Conservation (phyloP, 352 stramenopile genomes). For the Thraustochytrium striatum region DNA sequence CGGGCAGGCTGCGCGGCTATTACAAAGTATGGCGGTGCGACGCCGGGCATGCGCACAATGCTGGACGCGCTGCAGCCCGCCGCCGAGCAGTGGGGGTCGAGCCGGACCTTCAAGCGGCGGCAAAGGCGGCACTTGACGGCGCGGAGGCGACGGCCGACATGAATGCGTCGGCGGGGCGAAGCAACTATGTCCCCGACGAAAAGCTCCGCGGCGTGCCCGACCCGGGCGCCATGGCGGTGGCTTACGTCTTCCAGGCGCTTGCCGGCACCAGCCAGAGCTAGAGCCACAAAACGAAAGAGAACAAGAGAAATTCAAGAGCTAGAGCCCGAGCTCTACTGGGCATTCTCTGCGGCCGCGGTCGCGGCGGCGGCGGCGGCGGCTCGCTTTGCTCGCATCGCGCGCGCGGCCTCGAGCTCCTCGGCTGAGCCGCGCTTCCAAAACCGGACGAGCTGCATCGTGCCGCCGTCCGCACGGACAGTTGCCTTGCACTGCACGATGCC, state of each 20-base stretch:
- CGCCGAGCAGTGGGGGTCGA: slow-evolving; percentile 53
- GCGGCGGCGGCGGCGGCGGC: too few species aligned
- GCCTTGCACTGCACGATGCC: slow-evolving; percentile 1
- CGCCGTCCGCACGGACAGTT: not conserved
- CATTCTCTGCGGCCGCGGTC: too few species aligned
- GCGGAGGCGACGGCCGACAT: slow-evolving; percentile 85
- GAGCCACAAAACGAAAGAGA: not conserved
- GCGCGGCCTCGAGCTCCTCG: slow-evolving; percentile 4
- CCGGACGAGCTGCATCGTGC: slow-evolving; percentile 19
- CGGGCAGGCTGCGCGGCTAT: slow-evolving; percentile 71
- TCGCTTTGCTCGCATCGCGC: too few species aligned
- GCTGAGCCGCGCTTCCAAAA: slow-evolving; percentile 25
- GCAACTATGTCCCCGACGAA: slow-evolving; percentile 84
- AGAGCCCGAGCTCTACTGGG: too few species aligned
- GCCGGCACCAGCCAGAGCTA: not conserved
- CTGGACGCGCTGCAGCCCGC: slow-evolving; percentile 88
- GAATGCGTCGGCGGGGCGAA: slow-evolving; percentile 68
- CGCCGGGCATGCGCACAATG: slow-evolving; percentile 90
- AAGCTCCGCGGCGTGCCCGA: slow-evolving; percentile 79
- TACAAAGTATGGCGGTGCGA: slow-evolving; percentile 83
- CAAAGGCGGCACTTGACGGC: slow-evolving; percentile 69
- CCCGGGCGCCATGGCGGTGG: slow-evolving; percentile 85
- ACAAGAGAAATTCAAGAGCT: not conserved
- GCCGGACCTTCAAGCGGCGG: slow-evolving; percentile 57
- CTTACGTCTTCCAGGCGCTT: slow-evolving; percentile 73